Evolutionary conservation across 495 filamentous ascomycete genomes (phyloP).

Genomic region (Penicillium ochrochloron): DNA sequence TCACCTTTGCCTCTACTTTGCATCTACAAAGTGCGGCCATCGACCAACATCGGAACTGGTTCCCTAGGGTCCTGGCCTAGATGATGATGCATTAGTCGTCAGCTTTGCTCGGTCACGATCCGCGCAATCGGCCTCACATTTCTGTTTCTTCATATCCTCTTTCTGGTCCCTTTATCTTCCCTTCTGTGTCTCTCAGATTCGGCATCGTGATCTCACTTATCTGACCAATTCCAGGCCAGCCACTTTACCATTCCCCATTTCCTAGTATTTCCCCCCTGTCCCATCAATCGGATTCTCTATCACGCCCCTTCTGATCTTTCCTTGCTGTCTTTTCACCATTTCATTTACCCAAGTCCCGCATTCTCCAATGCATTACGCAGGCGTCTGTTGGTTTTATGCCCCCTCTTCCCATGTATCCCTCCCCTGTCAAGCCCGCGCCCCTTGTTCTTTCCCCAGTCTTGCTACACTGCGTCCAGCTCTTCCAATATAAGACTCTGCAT

Average conservation of each 20-base stretch:
- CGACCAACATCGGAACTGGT: constrained; percentile 31
- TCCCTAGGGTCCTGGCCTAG: constrained; percentile 24
- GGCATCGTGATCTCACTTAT: constrained; percentile 34
- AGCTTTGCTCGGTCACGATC: constrained; percentile 5
- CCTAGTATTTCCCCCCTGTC: constrained; percentile 11
- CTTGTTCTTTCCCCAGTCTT: constrained; percentile 30
- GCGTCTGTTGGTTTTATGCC: constrained; percentile 51
- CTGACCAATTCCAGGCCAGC: constrained; percentile 41
- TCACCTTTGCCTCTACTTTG: constrained; percentile 22
- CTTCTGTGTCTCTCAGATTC: constrained; percentile 24
- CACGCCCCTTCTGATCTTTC: constrained; percentile 29
- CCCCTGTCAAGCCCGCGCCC: constrained; percentile 27
- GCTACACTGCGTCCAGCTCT: constrained; percentile 23
- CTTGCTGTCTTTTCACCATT: constrained; percentile 24
- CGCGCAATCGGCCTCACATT: constrained; percentile 16
- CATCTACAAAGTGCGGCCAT: constrained; percentile 20
- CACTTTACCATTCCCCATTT: constrained; percentile 40
- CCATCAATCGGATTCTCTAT: constrained; percentile 28
- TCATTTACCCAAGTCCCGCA: constrained; percentile 35
- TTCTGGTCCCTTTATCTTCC: constrained; percentile 8
- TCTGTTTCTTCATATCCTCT: constrained; percentile 14
- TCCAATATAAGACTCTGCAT: constrained; percentile 19
- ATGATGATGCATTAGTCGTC: constrained; percentile 30
- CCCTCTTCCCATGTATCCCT: constrained; percentile 31
- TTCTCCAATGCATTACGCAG: constrained; percentile 52